Percentiles rank a stretch among this genome's conserved stretches.
Evolutionary conservation across 2,329 filamentous ascomycete genomes (phyloP).

Genomic region (Teratosphaeria viscida): DNA sequence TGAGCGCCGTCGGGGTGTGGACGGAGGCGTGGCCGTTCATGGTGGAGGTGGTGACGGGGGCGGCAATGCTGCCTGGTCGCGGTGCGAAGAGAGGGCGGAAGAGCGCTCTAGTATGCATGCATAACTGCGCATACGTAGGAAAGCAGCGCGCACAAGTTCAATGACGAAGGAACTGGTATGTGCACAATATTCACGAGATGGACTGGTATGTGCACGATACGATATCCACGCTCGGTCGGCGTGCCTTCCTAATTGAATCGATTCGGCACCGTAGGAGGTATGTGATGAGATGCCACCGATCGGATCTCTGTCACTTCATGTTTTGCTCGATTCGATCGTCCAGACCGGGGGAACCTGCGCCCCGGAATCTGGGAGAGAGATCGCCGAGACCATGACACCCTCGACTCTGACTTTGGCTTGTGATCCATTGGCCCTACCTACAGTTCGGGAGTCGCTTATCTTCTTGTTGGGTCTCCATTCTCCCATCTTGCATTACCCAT

Average conservation of each 20-base stretch:
- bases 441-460: not conserved
- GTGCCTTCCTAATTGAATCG: no score
- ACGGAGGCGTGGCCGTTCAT: constrained; percentile 3
- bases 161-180: not conserved
- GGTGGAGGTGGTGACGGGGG: not conserved
- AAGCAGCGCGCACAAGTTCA: not conserved
- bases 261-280: no score
- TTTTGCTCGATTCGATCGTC: not conserved
- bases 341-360: not conserved
- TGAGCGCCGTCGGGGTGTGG: constrained; percentile 60
- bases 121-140: not conserved
- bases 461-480: not conserved
- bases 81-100: not conserved
- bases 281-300: no score
- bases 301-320: not conserved
- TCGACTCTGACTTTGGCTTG: not conserved
- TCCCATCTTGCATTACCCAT: not conserved
- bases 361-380: not conserved
- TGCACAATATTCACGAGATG: no score
- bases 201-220: no score
- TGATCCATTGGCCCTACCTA: not conserved
- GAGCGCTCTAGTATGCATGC: not conserved
- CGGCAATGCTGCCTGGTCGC: not conserved
- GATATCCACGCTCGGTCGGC: no score
- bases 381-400: not conserved